These are phyloP conservation scores for Candida berthetii DNA, from an alignment of 805 yeast genomes.

Conservation along the genomic window DNA sequence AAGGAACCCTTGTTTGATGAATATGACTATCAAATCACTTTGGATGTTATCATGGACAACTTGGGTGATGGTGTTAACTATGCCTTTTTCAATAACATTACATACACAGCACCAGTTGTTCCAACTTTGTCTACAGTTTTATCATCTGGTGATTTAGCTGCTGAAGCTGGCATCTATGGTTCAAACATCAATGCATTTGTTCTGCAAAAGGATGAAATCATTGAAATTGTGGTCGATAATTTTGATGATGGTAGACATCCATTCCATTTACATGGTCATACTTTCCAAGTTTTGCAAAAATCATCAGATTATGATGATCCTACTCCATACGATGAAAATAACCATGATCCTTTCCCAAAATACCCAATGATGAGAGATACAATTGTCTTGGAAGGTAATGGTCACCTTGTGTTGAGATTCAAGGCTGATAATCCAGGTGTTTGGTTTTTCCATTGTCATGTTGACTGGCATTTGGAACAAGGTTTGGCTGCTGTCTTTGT, in stretches of 20 bases:
- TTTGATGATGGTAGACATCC: slow-evolving; percentile 77
- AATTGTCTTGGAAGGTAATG: slow-evolving; percentile 58
- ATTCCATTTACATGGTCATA: slow-evolving; percentile 74
- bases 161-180: slow-evolving; percentile 63
- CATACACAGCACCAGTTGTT: slow-evolving; percentile 61
- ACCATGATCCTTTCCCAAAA: slow-evolving; percentile 42
- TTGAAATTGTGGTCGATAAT: slow-evolving; percentile 76
- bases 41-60: slow-evolving; percentile 59
- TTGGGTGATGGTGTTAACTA: slow-evolving; percentile 71
- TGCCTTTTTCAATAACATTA: slow-evolving; percentile 66
- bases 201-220: slow-evolving; percentile 51
- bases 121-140: slow-evolving; percentile 65
- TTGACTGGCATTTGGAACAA: slow-evolving; percentile 81
- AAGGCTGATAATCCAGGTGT: slow-evolving; percentile 86
- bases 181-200: slow-evolving; percentile 60
- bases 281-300: slow-evolving; percentile 55
- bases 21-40: slow-evolving; percentile 54
- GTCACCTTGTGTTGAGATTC: slow-evolving; percentile 65
- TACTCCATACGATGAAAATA: slow-evolving; percentile 45
- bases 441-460: slow-evolving; percentile 92
- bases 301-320: slow-evolving; percentile 48
- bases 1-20: slow-evolving; percentile 43
- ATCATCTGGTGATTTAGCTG: slow-evolving; percentile 51
- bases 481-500: slow-evolving; percentile 69
- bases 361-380: slow-evolving; percentile 69